Evolutionary conservation across 108 stramenopile genomes (phyloP).

Genomic region (Cyclotella choctawhatcheeana): DNA sequence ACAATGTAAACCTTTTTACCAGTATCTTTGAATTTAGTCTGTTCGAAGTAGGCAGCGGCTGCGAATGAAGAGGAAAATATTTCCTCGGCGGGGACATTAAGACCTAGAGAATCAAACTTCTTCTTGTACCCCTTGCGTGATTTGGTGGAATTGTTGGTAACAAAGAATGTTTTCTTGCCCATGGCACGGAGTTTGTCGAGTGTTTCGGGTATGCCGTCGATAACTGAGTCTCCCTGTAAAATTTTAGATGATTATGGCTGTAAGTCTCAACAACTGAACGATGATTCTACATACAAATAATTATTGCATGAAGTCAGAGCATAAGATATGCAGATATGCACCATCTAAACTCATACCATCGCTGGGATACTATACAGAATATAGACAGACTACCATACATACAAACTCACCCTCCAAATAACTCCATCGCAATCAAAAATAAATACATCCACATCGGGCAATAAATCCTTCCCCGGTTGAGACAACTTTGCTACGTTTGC

Average conservation of each 20-base stretch:
- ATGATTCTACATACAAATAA: too few relatives aligned
- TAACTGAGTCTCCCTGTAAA: conserved; percentile 92
- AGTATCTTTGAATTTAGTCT: conserved; percentile 92
- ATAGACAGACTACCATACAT: background rate
- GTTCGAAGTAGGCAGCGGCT: conserved; percentile 97
- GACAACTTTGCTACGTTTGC: conserved; percentile 77
- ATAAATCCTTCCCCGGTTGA: conserved; percentile 70
- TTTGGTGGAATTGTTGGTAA: conserved; percentile 99
- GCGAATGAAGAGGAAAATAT: conserved; percentile 96
- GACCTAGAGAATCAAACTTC: conserved; percentile 93
- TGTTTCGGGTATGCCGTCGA: conserved; percentile 93
- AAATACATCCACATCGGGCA: conserved; percentile 92
- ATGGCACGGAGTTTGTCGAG: conserved; percentile 80
- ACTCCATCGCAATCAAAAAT: conserved; percentile 99
- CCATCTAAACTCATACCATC: background rate
- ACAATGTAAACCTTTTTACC: conserved; percentile 98
- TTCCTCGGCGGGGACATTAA: conserved; percentile 90
- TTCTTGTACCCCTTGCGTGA: conserved; percentile 91
- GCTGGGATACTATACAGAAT: background rate
- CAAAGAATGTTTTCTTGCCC: conserved; percentile 97
- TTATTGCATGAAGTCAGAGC: background rate
- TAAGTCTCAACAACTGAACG: too few relatives aligned
- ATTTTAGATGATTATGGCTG: conserved; percentile 5
- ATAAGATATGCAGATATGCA: conserved; percentile 4
- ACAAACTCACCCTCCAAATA: conserved; percentile 89